A percentile compares a stretch with the other conserved stretches of the same genome.
These are phyloP conservation scores for Hypoxylon sp. DNA, from an alignment of 2,329 filamentous ascomycete species.

Conservation along the genomic window DNA sequence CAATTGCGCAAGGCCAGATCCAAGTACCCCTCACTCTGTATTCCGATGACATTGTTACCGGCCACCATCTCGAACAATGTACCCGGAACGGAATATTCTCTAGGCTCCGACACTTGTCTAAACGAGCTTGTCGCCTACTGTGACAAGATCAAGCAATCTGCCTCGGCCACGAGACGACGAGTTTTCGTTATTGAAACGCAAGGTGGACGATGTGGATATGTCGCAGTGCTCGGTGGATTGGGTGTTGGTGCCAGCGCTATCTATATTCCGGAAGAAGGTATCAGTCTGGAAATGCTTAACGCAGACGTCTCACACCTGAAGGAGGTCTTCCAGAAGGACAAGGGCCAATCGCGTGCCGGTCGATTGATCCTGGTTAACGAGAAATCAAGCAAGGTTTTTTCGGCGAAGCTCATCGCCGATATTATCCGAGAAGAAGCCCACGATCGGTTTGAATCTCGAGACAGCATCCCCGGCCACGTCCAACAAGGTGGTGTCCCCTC, in stretches of 20 bases:
- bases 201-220: conserved; percentile 91
- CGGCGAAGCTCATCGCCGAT: conserved; percentile 89
- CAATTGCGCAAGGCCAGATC: conserved; percentile 84
- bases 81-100: conserved; percentile 94
- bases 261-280: conserved; percentile 96
- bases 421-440: conserved; percentile 95
- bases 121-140: conserved; percentile 96
- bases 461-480: conserved; percentile 91
- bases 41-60: conserved; percentile 89
- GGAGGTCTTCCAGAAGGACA: conserved; percentile 83
- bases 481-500: conserved; percentile 94
- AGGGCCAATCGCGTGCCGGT: conserved; percentile 86
- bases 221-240: conserved; percentile 89
- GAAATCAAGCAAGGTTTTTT: conserved; percentile 89
- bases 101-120: conserved; percentile 94
- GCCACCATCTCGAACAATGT: conserved; percentile 99
- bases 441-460: conserved; percentile 89
- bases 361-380: conserved; percentile 98
- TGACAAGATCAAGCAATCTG: conserved; percentile 97
- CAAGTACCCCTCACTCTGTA: conserved; percentile 84
- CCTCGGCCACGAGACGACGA: conserved; percentile 88
- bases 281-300: conserved; percentile 91
- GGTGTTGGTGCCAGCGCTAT: conserved; percentile 92
- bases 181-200: conserved; percentile 99
- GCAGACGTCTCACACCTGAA: conserved; percentile 90